A percentile compares a stretch with the other conserved stretches of the same genome.
These are phyloP conservation scores for Fusarium bactridioides DNA, from an alignment of 2,329 filamentous ascomycete genomes.

Conservation along the genomic window DNA sequence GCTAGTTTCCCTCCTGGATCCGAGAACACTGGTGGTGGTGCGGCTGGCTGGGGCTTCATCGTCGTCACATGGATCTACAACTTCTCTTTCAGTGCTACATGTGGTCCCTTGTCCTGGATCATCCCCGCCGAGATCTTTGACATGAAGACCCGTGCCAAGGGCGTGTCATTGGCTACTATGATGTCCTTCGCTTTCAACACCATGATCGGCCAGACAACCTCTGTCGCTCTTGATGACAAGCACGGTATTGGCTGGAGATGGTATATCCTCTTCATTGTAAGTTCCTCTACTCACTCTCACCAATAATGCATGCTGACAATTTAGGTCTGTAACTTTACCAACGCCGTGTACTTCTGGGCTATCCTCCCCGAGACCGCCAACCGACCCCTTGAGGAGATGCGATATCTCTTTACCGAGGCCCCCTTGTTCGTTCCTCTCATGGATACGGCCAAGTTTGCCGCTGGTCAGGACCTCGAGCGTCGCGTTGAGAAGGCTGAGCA, in stretches of 20 bases:
- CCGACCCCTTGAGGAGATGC: conserved; percentile 73
- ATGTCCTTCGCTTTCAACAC: conserved; percentile 76
- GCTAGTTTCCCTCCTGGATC: conserved; percentile 24
- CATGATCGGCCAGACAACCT: conserved; percentile 71
- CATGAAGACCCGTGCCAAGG: conserved; percentile 75
- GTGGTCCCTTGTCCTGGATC: conserved; percentile 49
- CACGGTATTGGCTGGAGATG: conserved; percentile 56
- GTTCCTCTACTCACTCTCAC: accelerated
- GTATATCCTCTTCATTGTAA: conserved; percentile 55
- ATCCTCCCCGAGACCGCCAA: conserved; percentile 72
- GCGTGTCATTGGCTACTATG: conserved; percentile 77
- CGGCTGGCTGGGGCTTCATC: conserved; percentile 50
- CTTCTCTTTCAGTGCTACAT: conserved; percentile 22
- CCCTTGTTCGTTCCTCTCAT: conserved; percentile 68
- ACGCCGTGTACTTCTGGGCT: conserved; percentile 64
- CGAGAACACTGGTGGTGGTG: background rate
- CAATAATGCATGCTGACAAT: background rate
- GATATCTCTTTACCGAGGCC: conserved; percentile 70
- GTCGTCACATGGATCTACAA: conserved; percentile 25
- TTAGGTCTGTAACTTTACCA: conserved; percentile 66
- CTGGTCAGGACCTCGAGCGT: conserved; percentile 20
- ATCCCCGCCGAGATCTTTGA: conserved; percentile 78
- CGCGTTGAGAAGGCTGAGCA: conserved; percentile 21
- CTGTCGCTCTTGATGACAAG: conserved; percentile 53
- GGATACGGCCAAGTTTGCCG: conserved; percentile 49